Evolutionary conservation across 2,329 filamentous ascomycete genomes (phyloP).

Genomic region (Magnaporthiopsis poae): DNA sequence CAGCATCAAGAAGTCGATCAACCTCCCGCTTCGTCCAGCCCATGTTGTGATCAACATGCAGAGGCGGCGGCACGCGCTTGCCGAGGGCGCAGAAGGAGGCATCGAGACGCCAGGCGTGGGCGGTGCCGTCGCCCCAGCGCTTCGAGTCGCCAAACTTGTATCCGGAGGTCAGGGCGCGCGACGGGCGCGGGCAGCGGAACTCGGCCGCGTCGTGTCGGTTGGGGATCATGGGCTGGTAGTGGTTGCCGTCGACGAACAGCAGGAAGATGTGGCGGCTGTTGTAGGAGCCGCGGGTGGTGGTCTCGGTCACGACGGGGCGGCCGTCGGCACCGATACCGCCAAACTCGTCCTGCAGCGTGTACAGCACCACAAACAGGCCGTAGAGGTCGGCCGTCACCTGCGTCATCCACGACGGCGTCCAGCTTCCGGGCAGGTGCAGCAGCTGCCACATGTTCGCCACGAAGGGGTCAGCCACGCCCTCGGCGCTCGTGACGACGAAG

Average conservation of each 20-base stretch:
- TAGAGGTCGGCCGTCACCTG: conserved; percentile 24
- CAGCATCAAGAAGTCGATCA: not conserved
- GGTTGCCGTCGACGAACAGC: conserved; percentile 14
- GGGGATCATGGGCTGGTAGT: conserved; percentile 21
- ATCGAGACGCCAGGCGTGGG: conserved; percentile 6
- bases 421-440: conserved; percentile 19
- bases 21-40: not conserved
- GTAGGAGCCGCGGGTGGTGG: conserved; percentile 19
- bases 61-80: conserved; percentile 1
- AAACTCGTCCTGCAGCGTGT: conserved; percentile 10
- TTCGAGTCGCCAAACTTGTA: not conserved
- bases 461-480: not conserved
- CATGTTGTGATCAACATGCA: conserved; percentile 7
- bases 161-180: conserved; percentile 8
- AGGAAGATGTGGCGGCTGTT: conserved; percentile 23
- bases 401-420: conserved; percentile 20
- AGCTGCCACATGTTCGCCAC: conserved; percentile 21
- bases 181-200: conserved; percentile 21
- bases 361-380: conserved; percentile 21
- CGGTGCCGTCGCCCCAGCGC: conserved; percentile 4
- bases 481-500: conserved; percentile 12
- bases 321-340: not conserved
- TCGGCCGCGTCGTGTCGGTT: conserved; percentile 20
- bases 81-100: conserved; percentile 3
- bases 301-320: conserved; percentile 12